Conservation (phyloP, 176 grass and related monocot species). For the Microstegium vimineum region DNA sequence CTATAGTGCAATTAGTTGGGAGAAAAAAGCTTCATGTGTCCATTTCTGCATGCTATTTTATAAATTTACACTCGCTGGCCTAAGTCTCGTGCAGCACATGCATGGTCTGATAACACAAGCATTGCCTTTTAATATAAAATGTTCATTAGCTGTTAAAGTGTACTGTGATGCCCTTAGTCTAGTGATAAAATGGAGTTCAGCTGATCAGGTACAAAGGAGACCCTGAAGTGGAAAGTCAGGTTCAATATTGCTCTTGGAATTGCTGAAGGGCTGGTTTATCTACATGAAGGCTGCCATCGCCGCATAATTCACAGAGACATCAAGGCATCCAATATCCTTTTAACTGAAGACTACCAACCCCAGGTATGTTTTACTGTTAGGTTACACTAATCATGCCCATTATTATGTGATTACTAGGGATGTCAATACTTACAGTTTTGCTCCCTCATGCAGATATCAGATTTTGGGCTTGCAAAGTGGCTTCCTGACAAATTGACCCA, state of each 20-base stretch:
- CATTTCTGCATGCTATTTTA: conserved; percentile 14
- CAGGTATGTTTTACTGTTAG: conserved; percentile 48
- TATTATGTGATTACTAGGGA: not conserved
- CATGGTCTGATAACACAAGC: not conserved
- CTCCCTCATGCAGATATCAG: conserved; percentile 66
- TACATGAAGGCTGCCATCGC: conserved; percentile 90
- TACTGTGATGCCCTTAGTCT: conserved; percentile 10
- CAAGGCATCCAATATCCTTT: conserved; percentile 98
- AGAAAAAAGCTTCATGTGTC: not conserved
- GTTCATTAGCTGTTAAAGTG: not conserved
- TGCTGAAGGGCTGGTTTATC: conserved; percentile 88
- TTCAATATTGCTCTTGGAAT: conserved; percentile 78
- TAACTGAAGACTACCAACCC: conserved; percentile 92
- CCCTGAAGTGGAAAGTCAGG: conserved; percentile 76
- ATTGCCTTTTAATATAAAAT: conserved; percentile 1
- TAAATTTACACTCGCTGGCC: not conserved
- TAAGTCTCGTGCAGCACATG: not conserved
- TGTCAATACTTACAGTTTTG: conserved; percentile 5
- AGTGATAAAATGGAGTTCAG: conserved; percentile 38
- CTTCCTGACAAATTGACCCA: conserved; percentile 85
- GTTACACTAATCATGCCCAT: not conserved
- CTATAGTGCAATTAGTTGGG: not conserved
- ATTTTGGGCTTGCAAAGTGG: conserved; percentile 99
- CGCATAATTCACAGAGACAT: conserved; percentile 99
- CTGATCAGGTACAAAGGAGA: conserved; percentile 73